Evolutionary conservation across 2,329 filamentous ascomycete genomes (phyloP).

Genomic region (Talaromyces pinophilus): DNA sequence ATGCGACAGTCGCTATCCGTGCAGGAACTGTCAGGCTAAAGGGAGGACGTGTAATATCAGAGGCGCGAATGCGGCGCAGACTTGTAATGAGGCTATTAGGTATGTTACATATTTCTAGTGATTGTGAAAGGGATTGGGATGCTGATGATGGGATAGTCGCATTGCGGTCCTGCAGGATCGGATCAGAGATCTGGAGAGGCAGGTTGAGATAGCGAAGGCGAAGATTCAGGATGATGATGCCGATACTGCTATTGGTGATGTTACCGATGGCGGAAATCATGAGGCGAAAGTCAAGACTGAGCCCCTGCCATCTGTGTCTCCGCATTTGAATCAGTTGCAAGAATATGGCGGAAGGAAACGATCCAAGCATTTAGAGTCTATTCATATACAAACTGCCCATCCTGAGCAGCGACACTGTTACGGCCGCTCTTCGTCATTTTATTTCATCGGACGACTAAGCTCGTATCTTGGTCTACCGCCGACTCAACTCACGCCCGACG

Average conservation of each 20-base stretch:
- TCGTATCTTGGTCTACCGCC: slow-evolving; percentile 8
- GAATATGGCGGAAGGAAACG: not conserved
- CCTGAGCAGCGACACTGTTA: slow-evolving; percentile 15
- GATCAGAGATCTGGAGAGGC: slow-evolving; percentile 18
- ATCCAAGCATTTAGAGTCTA: slow-evolving; percentile 10
- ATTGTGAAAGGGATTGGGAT: not conserved
- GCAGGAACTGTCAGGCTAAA: slow-evolving; percentile 18
- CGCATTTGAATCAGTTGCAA: not conserved
- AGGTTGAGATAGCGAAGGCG: slow-evolving; percentile 4
- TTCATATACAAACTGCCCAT: slow-evolving; percentile 9
- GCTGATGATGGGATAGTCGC: slow-evolving; percentile 6
- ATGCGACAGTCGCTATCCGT: slow-evolving; percentile 21
- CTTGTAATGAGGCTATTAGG: slow-evolving; percentile 14
- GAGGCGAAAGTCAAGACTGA: not conserved
- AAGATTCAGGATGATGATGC: not conserved
- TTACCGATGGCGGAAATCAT: not conserved
- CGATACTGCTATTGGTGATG: not conserved
- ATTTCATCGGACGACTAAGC: slow-evolving; percentile 20
- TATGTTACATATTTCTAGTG: not conserved
- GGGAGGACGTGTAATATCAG: slow-evolving; percentile 16
- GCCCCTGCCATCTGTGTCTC: not conserved
- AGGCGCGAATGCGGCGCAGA: slow-evolving; percentile 6
- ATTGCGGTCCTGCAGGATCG: slow-evolving; percentile 16
- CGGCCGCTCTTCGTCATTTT: slow-evolving; percentile 20
- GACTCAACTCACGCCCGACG: slow-evolving; percentile 1